A percentile compares a stretch with the other conserved stretches of the same genome.
Conservation (phyloP, 805 yeast genomes). For the Cyberlindnera nakhonratchasimensis region DNA sequence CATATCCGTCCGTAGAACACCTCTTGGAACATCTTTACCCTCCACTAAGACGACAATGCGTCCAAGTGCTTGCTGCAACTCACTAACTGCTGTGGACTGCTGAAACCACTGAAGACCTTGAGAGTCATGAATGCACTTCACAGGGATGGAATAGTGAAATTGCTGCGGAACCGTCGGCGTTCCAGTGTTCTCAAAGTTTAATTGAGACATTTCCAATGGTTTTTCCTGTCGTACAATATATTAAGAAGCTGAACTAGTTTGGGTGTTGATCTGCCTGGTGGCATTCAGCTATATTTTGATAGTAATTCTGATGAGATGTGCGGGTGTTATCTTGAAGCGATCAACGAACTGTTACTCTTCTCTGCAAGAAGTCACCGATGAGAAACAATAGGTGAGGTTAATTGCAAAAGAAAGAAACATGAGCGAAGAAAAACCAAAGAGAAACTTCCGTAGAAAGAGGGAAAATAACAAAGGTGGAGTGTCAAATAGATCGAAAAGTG, state of each 20-base stretch:
- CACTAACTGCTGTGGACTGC: conserved; percentile 39
- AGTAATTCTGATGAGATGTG: too few relatives aligned
- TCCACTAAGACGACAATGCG: conserved; percentile 38
- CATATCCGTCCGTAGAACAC: conserved; percentile 31
- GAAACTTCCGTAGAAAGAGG: not conserved
- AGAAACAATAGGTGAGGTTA: not conserved
- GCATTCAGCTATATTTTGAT: not conserved
- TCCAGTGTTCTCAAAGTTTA: conserved; percentile 10
- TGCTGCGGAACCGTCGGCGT: conserved; percentile 7
- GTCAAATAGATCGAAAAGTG: conserved; percentile 1
- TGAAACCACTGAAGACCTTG: conserved; percentile 42
- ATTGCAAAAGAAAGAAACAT: not conserved
- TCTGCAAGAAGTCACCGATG: not conserved
- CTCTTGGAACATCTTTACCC: conserved; percentile 34
- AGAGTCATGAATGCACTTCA: conserved; percentile 43
- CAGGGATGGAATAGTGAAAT: conserved; percentile 33
- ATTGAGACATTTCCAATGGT: conserved; percentile 5
- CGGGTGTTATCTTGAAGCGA: not conserved
- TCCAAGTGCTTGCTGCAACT: conserved; percentile 36
- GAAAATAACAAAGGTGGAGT: not conserved
- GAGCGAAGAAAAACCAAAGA: not conserved
- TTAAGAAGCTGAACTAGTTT: not conserved
- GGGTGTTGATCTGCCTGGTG: not conserved
- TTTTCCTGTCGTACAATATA: not conserved
- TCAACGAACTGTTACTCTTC: too few relatives aligned